A percentile compares a stretch with the other conserved stretches of the same genome.
Evolutionary conservation across 2,329 filamentous ascomycete species (phyloP).

Genomic region (Septoria petroselini): DNA sequence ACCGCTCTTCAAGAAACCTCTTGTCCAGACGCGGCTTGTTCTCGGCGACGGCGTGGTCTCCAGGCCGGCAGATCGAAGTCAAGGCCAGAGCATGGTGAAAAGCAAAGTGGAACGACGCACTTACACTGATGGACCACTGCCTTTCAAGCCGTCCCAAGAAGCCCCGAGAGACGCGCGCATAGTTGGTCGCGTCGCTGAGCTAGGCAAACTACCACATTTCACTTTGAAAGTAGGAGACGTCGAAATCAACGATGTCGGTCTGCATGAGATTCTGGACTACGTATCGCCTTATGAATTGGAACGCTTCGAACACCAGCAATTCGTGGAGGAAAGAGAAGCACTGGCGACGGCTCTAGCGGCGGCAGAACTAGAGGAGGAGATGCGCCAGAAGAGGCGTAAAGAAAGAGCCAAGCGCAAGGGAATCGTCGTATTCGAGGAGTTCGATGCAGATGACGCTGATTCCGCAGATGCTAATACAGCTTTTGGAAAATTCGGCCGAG

Average conservation of each 20-base stretch:
- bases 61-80: constrained; percentile 4
- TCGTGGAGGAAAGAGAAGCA: constrained; percentile 31
- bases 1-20: background rate
- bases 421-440: constrained; percentile 20
- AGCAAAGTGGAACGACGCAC: constrained; percentile 12
- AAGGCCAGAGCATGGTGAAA: background rate
- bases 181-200: constrained; percentile 27
- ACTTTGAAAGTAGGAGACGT: constrained; percentile 32
- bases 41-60: constrained; percentile 2
- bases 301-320: constrained; percentile 35
- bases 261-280: constrained; percentile 37
- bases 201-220: constrained; percentile 24
- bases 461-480: constrained; percentile 16
- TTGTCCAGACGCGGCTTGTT: constrained; percentile 3
- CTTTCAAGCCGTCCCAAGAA: constrained; percentile 28
- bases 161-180: constrained; percentile 33
- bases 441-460: constrained; percentile 12
- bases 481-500: constrained; percentile 29
- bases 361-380: constrained; percentile 27
- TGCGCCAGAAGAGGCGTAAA: constrained; percentile 14
- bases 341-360: constrained; percentile 23
- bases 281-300: constrained; percentile 38
- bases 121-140: constrained; percentile 27
- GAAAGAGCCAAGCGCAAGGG: constrained; percentile 26
- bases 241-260: constrained; percentile 27